A percentile compares a stretch with the other conserved stretches of the same genome.
These are phyloP conservation scores for Umbilicus rupestris DNA, from an alignment of 164 flowering plant species.

Conservation along the genomic window DNA sequence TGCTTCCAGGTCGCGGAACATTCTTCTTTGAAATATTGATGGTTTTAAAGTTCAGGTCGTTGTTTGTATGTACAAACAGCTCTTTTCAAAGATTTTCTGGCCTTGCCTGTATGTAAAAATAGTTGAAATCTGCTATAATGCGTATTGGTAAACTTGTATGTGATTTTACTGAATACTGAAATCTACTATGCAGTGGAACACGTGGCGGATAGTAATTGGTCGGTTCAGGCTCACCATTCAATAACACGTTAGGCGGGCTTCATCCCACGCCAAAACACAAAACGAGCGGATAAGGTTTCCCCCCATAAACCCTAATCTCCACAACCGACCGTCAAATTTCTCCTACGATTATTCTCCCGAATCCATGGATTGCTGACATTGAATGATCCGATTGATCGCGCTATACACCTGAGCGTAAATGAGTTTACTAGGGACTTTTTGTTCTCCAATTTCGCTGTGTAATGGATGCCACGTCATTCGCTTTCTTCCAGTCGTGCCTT, in stretches of 20 bases:
- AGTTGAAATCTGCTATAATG: no score
- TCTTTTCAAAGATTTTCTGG: no score
- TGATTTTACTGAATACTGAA: no score
- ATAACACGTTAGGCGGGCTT: neutral
- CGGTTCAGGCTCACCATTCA: neutral
- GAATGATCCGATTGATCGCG: neutral
- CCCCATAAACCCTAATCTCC: neutral
- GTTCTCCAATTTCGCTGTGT: neutral
- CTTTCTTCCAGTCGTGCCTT: neutral
- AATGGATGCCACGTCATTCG: neutral
- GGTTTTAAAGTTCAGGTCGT: no score
- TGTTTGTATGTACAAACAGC: no score
- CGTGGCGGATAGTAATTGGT: neutral
- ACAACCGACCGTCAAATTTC: neutral
- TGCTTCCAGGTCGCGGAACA: no score
- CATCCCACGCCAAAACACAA: neutral
- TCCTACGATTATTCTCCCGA: neutral
- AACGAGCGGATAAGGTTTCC: slow-evolving; percentile 4
- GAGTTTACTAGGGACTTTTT: neutral
- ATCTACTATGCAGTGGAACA: no score
- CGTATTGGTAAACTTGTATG: no score
- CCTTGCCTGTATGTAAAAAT: no score
- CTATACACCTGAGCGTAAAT: neutral
- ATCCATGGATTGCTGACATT: neutral
- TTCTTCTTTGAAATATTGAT: no score